Conservation (phyloP, 352 stramenopile species). For the Globisporangium sylvaticum region DNA sequence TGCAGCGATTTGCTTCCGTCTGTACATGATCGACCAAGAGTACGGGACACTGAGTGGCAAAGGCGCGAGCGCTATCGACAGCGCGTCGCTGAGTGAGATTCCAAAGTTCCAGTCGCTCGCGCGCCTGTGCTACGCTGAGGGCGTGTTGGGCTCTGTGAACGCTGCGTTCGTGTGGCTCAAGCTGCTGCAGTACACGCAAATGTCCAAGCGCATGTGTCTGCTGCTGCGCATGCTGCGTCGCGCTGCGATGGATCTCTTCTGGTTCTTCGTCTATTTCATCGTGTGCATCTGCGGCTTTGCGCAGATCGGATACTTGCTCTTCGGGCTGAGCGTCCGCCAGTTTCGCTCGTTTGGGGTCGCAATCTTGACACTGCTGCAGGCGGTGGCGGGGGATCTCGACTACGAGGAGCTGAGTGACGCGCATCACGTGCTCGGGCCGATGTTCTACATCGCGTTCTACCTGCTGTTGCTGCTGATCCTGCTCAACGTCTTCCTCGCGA, state of each 20-base stretch:
- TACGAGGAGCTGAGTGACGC: conserved; percentile 40
- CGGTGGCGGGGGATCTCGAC: conserved; percentile 53
- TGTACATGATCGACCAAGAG: conserved; percentile 47
- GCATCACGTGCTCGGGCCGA: conserved; percentile 43
- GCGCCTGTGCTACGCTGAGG: conserved; percentile 33
- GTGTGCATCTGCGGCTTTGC: conserved; percentile 59
- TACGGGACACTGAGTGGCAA: conserved; percentile 54
- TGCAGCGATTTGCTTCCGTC: conserved; percentile 41
- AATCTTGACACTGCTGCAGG: conserved; percentile 58
- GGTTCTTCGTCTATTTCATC: conserved; percentile 58
- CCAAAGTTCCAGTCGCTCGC: conserved; percentile 39
- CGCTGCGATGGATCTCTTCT: conserved; percentile 48
- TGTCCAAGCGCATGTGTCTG: conserved; percentile 57
- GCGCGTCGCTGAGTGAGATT: conserved; percentile 22
- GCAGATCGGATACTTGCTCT: conserved; percentile 62
- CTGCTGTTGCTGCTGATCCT: conserved; percentile 61
- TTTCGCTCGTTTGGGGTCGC: conserved; percentile 52
- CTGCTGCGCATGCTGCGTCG: conserved; percentile 48
- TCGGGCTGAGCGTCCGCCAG: conserved; percentile 41
- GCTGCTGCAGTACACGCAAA: conserved; percentile 67
- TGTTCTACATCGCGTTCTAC: conserved; percentile 76
- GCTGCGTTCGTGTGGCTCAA: conserved; percentile 58
- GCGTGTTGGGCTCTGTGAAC: conserved; percentile 40
- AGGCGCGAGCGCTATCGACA: conserved; percentile 20
- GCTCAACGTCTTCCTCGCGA: conserved; percentile 73